These are phyloP conservation scores for Tetrapisispora phaffii DNA, from an alignment of 805 yeast genomes.

Conservation along the genomic window DNA sequence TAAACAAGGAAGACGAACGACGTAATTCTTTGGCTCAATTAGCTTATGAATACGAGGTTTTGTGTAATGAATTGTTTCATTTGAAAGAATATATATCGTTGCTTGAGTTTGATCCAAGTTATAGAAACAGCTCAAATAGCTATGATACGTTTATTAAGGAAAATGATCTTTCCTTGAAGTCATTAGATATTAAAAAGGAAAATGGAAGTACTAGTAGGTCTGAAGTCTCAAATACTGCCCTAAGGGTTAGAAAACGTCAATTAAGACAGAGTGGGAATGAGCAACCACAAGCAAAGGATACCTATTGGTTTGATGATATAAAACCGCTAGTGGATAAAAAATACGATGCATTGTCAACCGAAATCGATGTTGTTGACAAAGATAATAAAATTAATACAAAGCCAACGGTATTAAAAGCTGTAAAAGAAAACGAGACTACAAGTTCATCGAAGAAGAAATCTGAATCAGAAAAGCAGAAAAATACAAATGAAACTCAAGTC, in stretches of 20 bases:
- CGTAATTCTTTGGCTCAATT: constrained; percentile 32
- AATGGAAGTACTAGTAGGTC: constrained; percentile 27
- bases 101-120: constrained; percentile 50
- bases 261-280: constrained; percentile 4
- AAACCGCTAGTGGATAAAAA: constrained; percentile 12
- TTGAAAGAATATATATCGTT: constrained; percentile 51
- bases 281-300: not conserved
- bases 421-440: not conserved
- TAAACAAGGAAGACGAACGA: not conserved
- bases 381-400: not conserved
- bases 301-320: constrained; percentile 5
- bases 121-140: constrained; percentile 29
- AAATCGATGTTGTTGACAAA: not conserved
- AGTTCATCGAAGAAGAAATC: not conserved
- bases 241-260: constrained; percentile 12
- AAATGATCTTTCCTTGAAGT: constrained; percentile 10
- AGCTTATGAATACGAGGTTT: constrained; percentile 37
- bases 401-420: not conserved
- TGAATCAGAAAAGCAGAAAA: no score
- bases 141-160: constrained; percentile 27
- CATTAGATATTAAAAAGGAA: constrained; percentile 8
- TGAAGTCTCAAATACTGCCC: constrained; percentile 6
- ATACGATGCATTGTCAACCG: constrained; percentile 7
- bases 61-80: constrained; percentile 55
- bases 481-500: not conserved